Evolutionary conservation across 2,329 filamentous ascomycete species (phyloP).

Genomic region (Ophiostoma himal-ulmi): DNA sequence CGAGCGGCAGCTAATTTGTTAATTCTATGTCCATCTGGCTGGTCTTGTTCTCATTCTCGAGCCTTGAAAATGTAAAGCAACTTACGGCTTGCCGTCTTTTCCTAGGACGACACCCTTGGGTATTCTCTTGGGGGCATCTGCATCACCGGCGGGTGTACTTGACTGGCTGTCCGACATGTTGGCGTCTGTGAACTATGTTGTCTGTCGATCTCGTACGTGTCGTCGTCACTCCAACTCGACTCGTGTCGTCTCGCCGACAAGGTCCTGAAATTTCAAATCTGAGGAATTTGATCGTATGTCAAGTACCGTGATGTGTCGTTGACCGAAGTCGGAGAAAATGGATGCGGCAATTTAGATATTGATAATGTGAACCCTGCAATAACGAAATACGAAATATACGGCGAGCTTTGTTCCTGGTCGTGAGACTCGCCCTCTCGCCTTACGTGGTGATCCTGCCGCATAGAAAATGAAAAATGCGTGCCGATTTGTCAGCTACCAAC

Average conservation of each 20-base stretch:
- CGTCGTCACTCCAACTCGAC: not conserved
- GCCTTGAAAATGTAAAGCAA: constrained; percentile 19
- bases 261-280: not conserved
- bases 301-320: not conserved
- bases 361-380: not conserved
- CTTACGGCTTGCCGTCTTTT: constrained; percentile 75
- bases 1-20: constrained; percentile 60
- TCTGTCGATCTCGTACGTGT: not conserved
- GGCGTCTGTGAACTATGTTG: not conserved
- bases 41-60: constrained; percentile 70
- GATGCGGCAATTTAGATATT: not conserved
- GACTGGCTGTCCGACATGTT: constrained; percentile 29
- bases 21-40: constrained; percentile 41
- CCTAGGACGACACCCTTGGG: constrained; percentile 70
- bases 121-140: constrained; percentile 46
- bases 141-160: constrained; percentile 26
- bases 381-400: not conserved
- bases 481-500: not conserved
- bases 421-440: not conserved
- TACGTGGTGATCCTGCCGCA: not conserved
- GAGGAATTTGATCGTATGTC: not conserved
- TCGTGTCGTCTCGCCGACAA: not conserved
- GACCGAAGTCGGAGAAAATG: not conserved
- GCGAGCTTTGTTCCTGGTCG: not conserved
- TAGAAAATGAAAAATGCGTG: not conserved